A percentile compares a stretch with the other conserved stretches of the same genome.
Conservation (phyloP, 2,329 filamentous ascomycete species). For the Stagonosporopsis vannaccii region DNA sequence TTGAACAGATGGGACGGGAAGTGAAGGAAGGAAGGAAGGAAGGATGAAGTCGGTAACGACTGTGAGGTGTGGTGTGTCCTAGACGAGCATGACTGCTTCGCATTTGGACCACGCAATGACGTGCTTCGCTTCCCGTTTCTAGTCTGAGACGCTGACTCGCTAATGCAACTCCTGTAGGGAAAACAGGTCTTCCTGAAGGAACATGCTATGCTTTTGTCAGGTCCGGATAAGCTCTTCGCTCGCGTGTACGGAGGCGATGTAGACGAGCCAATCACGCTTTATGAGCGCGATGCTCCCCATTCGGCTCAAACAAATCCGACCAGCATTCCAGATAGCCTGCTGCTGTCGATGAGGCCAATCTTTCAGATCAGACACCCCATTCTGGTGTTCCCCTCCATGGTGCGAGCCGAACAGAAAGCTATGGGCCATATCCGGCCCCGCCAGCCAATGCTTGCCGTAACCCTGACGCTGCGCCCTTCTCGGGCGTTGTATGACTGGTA, state of each 20-base stretch:
- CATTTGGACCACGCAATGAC: neutral
- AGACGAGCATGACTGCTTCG: neutral
- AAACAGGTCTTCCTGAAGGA: conserved; percentile 27
- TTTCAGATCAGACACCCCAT: conserved; percentile 28
- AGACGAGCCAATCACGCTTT: neutral
- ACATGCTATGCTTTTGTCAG: conserved; percentile 16
- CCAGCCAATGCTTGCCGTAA: neutral
- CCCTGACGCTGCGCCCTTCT: conserved; percentile 3
- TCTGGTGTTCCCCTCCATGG: conserved; percentile 25
- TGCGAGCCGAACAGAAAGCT: conserved; percentile 15
- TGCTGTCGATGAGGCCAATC: conserved; percentile 23
- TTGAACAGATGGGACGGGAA: neutral
- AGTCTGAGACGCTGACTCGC: neutral
- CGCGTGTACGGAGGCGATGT: conserved; percentile 8
- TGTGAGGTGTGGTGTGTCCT: too few species aligned
- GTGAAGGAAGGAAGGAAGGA: neutral
- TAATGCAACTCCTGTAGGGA: conserved; percentile 7
- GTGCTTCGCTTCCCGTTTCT: neutral
- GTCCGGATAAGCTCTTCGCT: conserved; percentile 20
- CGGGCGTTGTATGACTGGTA: conserved; percentile 26
- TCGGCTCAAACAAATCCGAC: conserved; percentile 22
- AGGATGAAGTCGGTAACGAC: too few species aligned
- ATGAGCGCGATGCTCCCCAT: conserved; percentile 7
- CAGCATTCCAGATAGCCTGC: conserved; percentile 21
- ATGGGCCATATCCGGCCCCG: neutral